These are phyloP conservation scores for Datisca glomerata DNA, from an alignment of 306 rosid species.

Conservation along the genomic window DNA sequence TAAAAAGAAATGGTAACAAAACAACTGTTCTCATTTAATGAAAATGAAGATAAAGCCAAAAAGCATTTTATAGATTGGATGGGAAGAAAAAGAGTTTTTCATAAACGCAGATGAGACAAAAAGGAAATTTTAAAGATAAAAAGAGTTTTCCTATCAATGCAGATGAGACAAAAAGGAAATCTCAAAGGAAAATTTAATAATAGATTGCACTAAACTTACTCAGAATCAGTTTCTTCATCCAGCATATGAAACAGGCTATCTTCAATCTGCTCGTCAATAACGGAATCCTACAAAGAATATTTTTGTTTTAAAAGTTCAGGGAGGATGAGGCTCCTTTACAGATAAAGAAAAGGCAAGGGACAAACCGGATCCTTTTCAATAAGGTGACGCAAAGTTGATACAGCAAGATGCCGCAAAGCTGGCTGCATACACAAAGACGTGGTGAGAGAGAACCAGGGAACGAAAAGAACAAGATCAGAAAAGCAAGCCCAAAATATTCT, in stretches of 20 bases:
- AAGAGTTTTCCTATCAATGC: too few relatives aligned
- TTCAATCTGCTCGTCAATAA: constrained; percentile 78
- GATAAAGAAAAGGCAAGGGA: constrained; percentile 13
- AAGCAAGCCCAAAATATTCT: constrained; percentile 9
- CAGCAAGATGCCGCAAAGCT: constrained; percentile 83
- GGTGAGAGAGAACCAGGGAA: not conserved
- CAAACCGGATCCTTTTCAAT: constrained; percentile 91
- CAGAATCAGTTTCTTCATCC: constrained; percentile 96
- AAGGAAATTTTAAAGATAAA: too few relatives aligned
- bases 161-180: too few relatives aligned
- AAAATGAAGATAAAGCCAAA: too few relatives aligned
- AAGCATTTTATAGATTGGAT: too few relatives aligned
- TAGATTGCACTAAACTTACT: too few relatives aligned
- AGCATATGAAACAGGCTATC: constrained; percentile 84
- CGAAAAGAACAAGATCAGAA: not conserved
- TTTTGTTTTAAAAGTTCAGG: not conserved
- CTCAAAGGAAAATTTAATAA: too few relatives aligned
- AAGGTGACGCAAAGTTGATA: constrained; percentile 88
- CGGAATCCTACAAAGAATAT: constrained; percentile 54
- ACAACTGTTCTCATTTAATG: too few relatives aligned
- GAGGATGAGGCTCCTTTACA: too few relatives aligned
- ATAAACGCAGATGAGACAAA: too few relatives aligned
- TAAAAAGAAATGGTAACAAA: too few relatives aligned
- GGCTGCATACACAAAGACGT: constrained; percentile 42
- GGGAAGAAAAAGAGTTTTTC: too few relatives aligned